Evolutionary conservation across 495 filamentous ascomycete species (phyloP), one percentile per base, ranked within the genome.

Genomic region (Glutinoglossum americanum): DNA sequence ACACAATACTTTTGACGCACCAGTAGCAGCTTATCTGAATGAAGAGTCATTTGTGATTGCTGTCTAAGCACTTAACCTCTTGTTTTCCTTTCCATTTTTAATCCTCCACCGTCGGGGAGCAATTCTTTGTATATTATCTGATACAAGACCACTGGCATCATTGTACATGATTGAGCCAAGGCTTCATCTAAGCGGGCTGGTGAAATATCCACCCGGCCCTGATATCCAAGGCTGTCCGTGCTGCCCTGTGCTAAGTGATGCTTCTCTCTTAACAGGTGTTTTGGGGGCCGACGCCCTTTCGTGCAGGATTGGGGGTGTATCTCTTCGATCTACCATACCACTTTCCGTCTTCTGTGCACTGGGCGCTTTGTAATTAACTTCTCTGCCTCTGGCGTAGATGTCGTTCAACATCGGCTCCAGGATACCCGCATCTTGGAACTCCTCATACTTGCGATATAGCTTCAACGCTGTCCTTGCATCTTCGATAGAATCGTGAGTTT

Each of bases 401-500:
- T 89, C 84, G 62, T 85, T 76, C 41, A 95, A 74, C 67, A 89
- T 88, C 5, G 70, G 64, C 61, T 86, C 79, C 44, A 93, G 73
- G 17, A 93, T 78, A 0, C 90, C 92, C 0, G 84, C 86, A 61
- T 90, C 87, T 19, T 80, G 71, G 61, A 86, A 96, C 69, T 97
- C 89, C 56, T 82, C 76, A 65, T 87, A 95, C 67, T 94, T 94
- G 30, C 83, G 75, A 73, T 90, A 97, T 3, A 99, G 75, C 64
- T 83, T 83, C 19, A 97, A 74, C 7, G 93, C 90, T 53, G 90
- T 92, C 23, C 81, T 76, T 6, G 92, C 89, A 64, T 99, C 92
- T 66, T 96, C 92, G 58, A 96, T 89, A 0, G 80, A 85, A 66
- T 99, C 93, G 65, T 99, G 92, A 10, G 80, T 87, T 56, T 83